These are phyloP conservation scores for Strobilomyces confusus DNA, from an alignment of 768 basidiomycete genomes.

Conservation along the genomic window DNA sequence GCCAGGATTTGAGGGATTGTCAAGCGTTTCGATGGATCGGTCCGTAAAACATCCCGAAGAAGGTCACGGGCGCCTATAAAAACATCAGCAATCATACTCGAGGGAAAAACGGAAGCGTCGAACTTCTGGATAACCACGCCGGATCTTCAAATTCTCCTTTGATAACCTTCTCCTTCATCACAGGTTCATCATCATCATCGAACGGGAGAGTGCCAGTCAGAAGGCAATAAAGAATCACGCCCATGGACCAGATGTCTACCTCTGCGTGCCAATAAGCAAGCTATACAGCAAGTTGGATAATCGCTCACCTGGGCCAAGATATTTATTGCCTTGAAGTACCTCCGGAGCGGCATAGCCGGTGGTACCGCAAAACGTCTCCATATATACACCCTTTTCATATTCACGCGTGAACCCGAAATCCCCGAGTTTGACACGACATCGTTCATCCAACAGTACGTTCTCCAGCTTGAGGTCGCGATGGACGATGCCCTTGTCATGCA, in stretches of 20 bases:
- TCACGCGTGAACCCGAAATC: conserved; percentile 96
- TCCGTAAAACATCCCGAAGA: conserved; percentile 70
- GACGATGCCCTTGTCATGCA: conserved; percentile 90
- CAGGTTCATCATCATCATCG: conserved; percentile 80
- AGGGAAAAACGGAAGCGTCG: conserved; percentile 16
- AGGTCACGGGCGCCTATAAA: conserved; percentile 78
- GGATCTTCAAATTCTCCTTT: conserved; percentile 88
- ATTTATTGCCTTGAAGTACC: conserved; percentile 84
- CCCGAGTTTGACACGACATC: conserved; percentile 86
- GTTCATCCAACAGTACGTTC: conserved; percentile 89
- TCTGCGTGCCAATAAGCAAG: conserved; percentile 44
- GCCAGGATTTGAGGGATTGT: conserved; percentile 81
- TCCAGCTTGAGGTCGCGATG: conserved; percentile 97
- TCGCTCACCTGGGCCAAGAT: conserved; percentile 78
- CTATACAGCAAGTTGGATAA: neutral
- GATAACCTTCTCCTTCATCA: conserved; percentile 84
- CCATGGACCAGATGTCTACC: conserved; percentile 94
- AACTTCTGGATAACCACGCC: conserved; percentile 85
- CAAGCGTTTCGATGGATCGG: conserved; percentile 70
- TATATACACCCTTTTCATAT: conserved; percentile 68
- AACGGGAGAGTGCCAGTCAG: conserved; percentile 88
- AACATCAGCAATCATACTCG: conserved; percentile 3
- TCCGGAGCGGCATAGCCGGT: conserved; percentile 93
- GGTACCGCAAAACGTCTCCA: conserved; percentile 96
- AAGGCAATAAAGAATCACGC: conserved; percentile 86